These are phyloP conservation scores for Aphanocladium album DNA, from an alignment of 2,329 filamentous ascomycete genomes.

Conservation along the genomic window DNA sequence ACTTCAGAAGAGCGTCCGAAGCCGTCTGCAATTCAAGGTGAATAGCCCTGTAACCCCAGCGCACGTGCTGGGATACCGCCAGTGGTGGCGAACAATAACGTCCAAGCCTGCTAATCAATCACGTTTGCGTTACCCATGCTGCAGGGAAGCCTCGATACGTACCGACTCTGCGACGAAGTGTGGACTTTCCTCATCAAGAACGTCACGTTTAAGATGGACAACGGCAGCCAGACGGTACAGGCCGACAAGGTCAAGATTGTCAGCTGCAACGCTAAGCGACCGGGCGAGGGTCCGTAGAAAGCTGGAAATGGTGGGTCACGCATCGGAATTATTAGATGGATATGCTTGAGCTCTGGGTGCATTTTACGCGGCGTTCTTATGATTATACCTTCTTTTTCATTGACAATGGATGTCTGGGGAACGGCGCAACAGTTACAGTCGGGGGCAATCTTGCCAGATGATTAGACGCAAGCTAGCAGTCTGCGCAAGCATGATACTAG, in stretches of 20 bases:
- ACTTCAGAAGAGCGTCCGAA: slow-evolving; percentile 86
- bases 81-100: not conserved
- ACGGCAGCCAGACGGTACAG: slow-evolving; percentile 62
- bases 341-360: slow-evolving; percentile 2
- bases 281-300: slow-evolving; percentile 32
- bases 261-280: slow-evolving; percentile 85
- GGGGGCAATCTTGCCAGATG: not conserved
- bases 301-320: not conserved
- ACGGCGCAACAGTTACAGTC: not conserved
- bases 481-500: not conserved
- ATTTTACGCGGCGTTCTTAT: slow-evolving; percentile 10
- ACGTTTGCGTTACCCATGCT: not conserved
- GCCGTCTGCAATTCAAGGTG: slow-evolving; percentile 92
- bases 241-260: slow-evolving; percentile 98
- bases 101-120: slow-evolving; percentile 2
- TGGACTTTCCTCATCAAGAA: slow-evolving; percentile 99
- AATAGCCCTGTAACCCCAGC: slow-evolving; percentile 16
- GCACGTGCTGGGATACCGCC: not conserved
- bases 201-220: slow-evolving; percentile 97
- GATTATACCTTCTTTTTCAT: not conserved
- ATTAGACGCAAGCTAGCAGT: not conserved
- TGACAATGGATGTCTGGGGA: not conserved
- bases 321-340: not conserved
- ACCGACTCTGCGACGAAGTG: slow-evolving; percentile 98
- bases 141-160: slow-evolving; percentile 93